Percentiles rank a stretch among this genome's conserved stretches.
Evolutionary conservation across 495 filamentous ascomycete species (phyloP).

Genomic region (Hyaloscypha finlandica): DNA sequence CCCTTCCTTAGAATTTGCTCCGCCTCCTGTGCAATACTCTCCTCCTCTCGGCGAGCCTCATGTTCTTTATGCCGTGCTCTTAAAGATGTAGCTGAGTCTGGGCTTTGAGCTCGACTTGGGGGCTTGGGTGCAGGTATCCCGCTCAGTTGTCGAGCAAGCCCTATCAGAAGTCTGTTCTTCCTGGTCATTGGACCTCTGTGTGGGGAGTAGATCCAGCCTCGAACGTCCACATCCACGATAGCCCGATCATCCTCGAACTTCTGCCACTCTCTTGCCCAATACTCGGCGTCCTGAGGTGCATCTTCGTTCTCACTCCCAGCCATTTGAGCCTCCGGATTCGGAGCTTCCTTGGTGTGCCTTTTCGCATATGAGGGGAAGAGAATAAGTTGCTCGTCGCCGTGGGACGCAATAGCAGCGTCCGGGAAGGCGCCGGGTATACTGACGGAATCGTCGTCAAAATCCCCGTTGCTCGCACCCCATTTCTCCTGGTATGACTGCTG

Average conservation of each 20-base stretch:
- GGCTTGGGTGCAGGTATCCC: conserved; percentile 71
- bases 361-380: conserved; percentile 87
- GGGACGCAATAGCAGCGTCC: conserved; percentile 74
- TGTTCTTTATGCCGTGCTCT: conserved; percentile 38
- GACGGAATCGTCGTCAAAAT: conserved; percentile 54
- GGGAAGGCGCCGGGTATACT: conserved; percentile 78
- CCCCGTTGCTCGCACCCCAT: conserved; percentile 52
- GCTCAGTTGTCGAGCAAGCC: conserved; percentile 78
- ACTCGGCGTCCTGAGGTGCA: conserved; percentile 55
- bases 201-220: conserved; percentile 88
- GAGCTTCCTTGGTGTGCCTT: conserved; percentile 55
- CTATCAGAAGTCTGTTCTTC: conserved; percentile 82
- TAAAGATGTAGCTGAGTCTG: conserved; percentile 24
- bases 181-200: conserved; percentile 83
- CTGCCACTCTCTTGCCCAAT: conserved; percentile 70
- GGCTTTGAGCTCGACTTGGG: conserved; percentile 27
- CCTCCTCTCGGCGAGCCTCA: conserved; percentile 51
- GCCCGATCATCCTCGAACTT: conserved; percentile 73
- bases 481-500: conserved; percentile 72
- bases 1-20: conserved; percentile 71
- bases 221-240: conserved; percentile 88
- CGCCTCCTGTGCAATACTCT: conserved; percentile 70
- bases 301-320: conserved; percentile 28
- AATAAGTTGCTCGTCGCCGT: conserved; percentile 88
- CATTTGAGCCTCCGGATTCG: conserved; percentile 26